These are phyloP conservation scores for Plantago ovata DNA, from an alignment of 257 asterid species.

Conservation along the genomic window DNA sequence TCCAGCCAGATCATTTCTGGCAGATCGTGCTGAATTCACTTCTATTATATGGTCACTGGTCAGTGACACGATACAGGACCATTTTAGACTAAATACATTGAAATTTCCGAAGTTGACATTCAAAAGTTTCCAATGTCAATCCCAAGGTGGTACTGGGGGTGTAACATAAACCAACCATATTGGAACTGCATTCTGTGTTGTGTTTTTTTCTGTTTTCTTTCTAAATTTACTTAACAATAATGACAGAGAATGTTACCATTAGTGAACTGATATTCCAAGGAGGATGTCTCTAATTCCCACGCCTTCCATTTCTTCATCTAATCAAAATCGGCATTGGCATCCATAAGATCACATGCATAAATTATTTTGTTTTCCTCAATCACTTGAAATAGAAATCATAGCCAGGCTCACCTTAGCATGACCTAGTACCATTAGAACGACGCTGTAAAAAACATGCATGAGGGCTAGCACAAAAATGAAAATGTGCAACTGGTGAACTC, in stretches of 20 bases:
- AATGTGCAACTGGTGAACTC: conserved; percentile 47
- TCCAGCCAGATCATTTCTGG: no score
- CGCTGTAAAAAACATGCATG: conserved; percentile 47
- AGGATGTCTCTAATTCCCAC: conserved; percentile 64
- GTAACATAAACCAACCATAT: no score
- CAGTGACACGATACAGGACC: no score
- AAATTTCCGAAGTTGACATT: not conserved
- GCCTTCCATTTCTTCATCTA: conserved; percentile 73
- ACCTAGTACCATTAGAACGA: conserved; percentile 38
- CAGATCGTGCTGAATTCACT: no score
- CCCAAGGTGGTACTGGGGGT: no score
- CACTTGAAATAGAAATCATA: not conserved
- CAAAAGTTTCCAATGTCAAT: not conserved
- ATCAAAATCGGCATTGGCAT: not conserved
- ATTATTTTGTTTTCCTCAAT: not conserved
- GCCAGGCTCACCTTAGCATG: conserved; percentile 46
- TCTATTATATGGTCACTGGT: no score
- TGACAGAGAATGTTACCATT: conserved; percentile 30
- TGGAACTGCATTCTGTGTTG: no score
- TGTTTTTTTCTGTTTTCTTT: not conserved
- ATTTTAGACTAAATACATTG: no score
- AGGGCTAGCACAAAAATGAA: conserved; percentile 48
- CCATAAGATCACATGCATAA: no score
- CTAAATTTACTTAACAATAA: not conserved
- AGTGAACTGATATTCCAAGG: conserved; percentile 56